A percentile compares a stretch with the other conserved stretches of the same genome.
These are phyloP conservation scores for Candida chilensis DNA, from an alignment of 805 yeast species.

Conservation along the genomic window DNA sequence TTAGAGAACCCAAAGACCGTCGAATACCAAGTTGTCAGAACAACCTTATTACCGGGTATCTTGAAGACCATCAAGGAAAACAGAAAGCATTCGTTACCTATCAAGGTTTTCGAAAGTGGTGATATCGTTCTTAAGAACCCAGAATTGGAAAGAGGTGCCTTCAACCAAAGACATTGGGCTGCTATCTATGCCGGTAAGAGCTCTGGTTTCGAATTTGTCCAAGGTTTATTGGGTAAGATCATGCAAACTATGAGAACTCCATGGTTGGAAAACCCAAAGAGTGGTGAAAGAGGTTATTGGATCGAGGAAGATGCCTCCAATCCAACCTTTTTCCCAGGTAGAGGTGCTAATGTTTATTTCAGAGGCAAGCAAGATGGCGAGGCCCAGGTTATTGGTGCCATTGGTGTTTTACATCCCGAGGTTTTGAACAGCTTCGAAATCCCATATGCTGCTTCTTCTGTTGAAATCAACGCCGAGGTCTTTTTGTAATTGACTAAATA, in stretches of 20 bases:
- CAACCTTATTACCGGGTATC: constrained; percentile 88
- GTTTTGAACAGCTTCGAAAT: constrained; percentile 81
- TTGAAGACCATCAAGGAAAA: constrained; percentile 93
- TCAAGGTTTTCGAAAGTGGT: constrained; percentile 90
- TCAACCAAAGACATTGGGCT: constrained; percentile 89
- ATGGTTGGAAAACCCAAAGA: constrained; percentile 56
- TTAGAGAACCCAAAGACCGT: constrained; percentile 93
- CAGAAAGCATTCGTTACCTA: constrained; percentile 91
- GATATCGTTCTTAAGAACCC: constrained; percentile 86
- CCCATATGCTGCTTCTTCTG: constrained; percentile 87
- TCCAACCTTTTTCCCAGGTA: constrained; percentile 88
- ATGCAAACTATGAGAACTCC: constrained; percentile 93
- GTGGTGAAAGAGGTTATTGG: constrained; percentile 75
- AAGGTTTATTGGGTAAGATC: constrained; percentile 88
- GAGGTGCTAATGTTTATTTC: constrained; percentile 86
- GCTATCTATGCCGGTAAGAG: constrained; percentile 92
- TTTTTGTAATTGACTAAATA: constrained; percentile 53
- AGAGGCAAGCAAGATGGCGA: constrained; percentile 54
- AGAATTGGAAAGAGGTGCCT: constrained; percentile 77
- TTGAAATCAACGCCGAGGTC: constrained; percentile 84
- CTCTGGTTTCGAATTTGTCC: constrained; percentile 90
- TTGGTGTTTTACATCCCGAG: constrained; percentile 95
- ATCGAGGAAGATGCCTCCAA: constrained; percentile 60
- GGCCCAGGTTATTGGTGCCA: constrained; percentile 58
- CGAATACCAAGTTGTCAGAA: constrained; percentile 97